phyloP scores from a whole-genome alignment of 768 basidiomycete genomes.

The Omphalotus guepiniiformis region DNA sequence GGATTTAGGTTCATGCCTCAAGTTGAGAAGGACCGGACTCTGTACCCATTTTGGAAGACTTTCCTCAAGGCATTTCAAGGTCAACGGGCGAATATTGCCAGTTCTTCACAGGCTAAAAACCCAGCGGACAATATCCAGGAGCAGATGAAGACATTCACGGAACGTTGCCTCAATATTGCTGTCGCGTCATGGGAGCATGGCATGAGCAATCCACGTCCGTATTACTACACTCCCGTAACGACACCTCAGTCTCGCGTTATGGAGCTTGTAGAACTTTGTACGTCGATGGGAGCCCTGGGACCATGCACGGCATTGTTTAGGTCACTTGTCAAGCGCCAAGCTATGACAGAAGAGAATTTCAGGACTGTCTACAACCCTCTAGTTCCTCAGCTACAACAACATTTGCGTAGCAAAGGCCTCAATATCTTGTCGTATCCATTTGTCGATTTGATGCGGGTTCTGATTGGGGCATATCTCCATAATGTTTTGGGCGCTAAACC shows the following conservation, averaged over 20 bases:
- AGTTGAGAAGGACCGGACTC: too few species aligned
- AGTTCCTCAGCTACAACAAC: slow-evolving; percentile 18
- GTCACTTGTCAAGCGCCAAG: slow-evolving; percentile 17
- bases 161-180: slow-evolving; percentile 14
- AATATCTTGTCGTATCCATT: background rate
- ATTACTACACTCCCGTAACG: background rate
- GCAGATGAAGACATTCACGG: too few species aligned
- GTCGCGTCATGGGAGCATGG: slow-evolving; percentile 18
- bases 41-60: too few species aligned
- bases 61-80: too few species aligned
- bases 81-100: too few species aligned
- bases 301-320: slow-evolving; percentile 21
- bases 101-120: too few species aligned
- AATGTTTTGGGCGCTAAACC: slow-evolving; percentile 23
- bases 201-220: background rate
- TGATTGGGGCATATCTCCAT: slow-evolving; percentile 25
- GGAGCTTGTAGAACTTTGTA: slow-evolving; percentile 20
- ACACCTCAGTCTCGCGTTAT: slow-evolving; percentile 18
- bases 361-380: slow-evolving; percentile 23
- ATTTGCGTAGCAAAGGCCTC: slow-evolving; percentile 14
- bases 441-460: slow-evolving; percentile 14
- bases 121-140: too few species aligned
- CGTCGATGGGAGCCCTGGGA: slow-evolving; percentile 16
- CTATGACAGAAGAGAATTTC: slow-evolving; percentile 16
- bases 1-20: too few species aligned